Evolutionary conservation across 1,284 basidiomycete genomes (phyloP).

Genomic region (Apiotrichum gracile): DNA sequence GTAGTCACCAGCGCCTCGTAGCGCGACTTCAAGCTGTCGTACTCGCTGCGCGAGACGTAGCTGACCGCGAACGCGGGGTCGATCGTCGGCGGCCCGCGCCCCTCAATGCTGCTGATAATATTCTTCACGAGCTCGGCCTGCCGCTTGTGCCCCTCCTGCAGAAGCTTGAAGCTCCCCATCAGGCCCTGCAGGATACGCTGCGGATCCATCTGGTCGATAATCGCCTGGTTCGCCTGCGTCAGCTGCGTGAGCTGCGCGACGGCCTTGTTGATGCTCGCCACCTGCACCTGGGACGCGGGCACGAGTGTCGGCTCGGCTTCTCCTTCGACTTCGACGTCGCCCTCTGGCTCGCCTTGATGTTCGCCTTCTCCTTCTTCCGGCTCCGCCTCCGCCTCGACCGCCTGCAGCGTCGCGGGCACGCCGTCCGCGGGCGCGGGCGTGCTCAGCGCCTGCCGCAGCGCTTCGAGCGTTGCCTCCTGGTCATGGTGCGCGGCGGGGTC

Average conservation of each 20-base stretch:
- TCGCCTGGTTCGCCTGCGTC: constrained; percentile 16
- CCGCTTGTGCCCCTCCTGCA: constrained; percentile 30
- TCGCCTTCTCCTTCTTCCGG: too few species aligned
- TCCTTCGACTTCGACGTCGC: too few species aligned
- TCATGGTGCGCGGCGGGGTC: constrained; percentile 16
- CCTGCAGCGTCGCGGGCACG: neutral
- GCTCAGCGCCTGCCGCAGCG: constrained; percentile 29
- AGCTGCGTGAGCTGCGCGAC: constrained; percentile 23
- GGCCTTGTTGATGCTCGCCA: constrained; percentile 19
- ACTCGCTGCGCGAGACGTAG: constrained; percentile 29
- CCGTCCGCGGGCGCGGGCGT: constrained; percentile 1
- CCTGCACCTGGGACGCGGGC: constrained; percentile 15
- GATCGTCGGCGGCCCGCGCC: constrained; percentile 19
- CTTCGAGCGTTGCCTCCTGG: constrained; percentile 30
- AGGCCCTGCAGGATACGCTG: constrained; percentile 25
- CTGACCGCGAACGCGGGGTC: constrained; percentile 22
- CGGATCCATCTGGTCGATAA: constrained; percentile 31
- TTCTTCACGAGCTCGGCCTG: constrained; percentile 31
- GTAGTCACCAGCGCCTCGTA: constrained; percentile 30
- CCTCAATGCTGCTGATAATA: constrained; percentile 16
- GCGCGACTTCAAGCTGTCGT: constrained; percentile 34
- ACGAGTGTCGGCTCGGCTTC: constrained; percentile 14
- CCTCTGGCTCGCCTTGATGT: too few species aligned
- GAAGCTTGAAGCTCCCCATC: constrained; percentile 25
- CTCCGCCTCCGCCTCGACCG: too few species aligned